Evolutionary conservation across 805 yeast species (phyloP).

Genomic region (Ogataea allantospora): DNA sequence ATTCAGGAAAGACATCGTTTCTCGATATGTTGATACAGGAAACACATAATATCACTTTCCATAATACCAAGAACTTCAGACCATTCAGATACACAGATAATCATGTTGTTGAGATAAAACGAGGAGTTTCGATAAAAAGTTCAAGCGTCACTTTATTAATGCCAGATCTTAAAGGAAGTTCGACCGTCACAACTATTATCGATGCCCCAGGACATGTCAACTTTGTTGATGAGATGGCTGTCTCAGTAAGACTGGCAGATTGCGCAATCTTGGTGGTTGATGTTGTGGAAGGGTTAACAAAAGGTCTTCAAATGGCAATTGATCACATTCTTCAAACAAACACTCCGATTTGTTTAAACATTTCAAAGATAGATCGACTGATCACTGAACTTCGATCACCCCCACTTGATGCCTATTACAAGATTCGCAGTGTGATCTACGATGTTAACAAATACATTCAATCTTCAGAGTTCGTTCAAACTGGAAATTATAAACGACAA

Average conservation of each 20-base stretch:
- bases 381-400: constrained; percentile 76
- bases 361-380: constrained; percentile 86
- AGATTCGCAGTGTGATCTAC: constrained; percentile 58
- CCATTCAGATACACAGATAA: constrained; percentile 70
- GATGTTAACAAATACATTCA: constrained; percentile 58
- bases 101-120: constrained; percentile 61
- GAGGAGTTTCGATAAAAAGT: constrained; percentile 68
- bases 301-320: constrained; percentile 52
- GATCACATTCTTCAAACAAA: constrained; percentile 50
- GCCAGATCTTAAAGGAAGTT: constrained; percentile 49
- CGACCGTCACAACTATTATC: constrained; percentile 58
- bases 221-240: constrained; percentile 71
- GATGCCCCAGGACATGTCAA: constrained; percentile 94
- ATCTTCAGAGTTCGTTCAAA: constrained; percentile 24
- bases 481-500: constrained; percentile 30
- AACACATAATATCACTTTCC: constrained; percentile 51
- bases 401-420: constrained; percentile 68
- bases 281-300: constrained; percentile 75
- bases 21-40: constrained; percentile 65
- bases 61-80: constrained; percentile 38
- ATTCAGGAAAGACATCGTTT: constrained; percentile 84
- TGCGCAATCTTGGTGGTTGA: constrained; percentile 74
- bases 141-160: constrained; percentile 61
- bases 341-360: constrained; percentile 54
- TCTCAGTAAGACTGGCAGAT: constrained; percentile 59